Conservation (phyloP, 2,329 filamentous ascomycete species). For the Ophiostoma ips region DNA sequence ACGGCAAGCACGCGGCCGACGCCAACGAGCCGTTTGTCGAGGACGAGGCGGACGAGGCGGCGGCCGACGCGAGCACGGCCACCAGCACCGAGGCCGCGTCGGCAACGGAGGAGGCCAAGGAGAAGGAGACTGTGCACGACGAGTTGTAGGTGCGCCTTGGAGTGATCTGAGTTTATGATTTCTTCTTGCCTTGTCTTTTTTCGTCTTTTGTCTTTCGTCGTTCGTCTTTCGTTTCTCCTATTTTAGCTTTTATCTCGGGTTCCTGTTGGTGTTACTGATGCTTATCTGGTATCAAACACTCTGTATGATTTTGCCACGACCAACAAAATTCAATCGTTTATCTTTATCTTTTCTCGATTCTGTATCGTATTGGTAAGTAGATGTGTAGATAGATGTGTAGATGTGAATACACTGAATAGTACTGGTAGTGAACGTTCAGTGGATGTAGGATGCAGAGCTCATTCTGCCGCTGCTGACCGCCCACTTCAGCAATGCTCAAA, state of each 20-base stretch:
- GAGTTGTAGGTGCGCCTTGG: conserved; percentile 46
- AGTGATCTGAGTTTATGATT: background rate
- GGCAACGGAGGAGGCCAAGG: conserved; percentile 26
- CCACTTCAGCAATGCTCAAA: background rate
- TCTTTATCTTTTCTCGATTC: background rate
- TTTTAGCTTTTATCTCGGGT: background rate
- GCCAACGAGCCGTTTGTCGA: conserved; percentile 26
- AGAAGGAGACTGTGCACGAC: conserved; percentile 44
- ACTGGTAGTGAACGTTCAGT: too few relatives aligned
- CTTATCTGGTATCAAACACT: background rate
- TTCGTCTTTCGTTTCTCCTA: background rate
- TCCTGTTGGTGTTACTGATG: background rate
- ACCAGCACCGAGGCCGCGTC: conserved; percentile 20
- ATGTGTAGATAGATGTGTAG: too few relatives aligned
- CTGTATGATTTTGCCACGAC: conserved; percentile 1
- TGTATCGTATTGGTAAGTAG: too few relatives aligned
- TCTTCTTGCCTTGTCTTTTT: background rate
- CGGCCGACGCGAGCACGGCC: conserved; percentile 33
- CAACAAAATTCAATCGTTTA: background rate
- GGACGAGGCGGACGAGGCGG: conserved; percentile 37
- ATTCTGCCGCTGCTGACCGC: conserved; percentile 4
- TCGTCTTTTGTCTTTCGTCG: background rate
- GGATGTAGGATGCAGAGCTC: background rate
- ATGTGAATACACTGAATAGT: background rate
- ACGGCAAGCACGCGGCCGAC: conserved; percentile 76